phyloP scores from a whole-genome alignment of 768 basidiomycete species.

The Mycena albidolilacea region DNA sequence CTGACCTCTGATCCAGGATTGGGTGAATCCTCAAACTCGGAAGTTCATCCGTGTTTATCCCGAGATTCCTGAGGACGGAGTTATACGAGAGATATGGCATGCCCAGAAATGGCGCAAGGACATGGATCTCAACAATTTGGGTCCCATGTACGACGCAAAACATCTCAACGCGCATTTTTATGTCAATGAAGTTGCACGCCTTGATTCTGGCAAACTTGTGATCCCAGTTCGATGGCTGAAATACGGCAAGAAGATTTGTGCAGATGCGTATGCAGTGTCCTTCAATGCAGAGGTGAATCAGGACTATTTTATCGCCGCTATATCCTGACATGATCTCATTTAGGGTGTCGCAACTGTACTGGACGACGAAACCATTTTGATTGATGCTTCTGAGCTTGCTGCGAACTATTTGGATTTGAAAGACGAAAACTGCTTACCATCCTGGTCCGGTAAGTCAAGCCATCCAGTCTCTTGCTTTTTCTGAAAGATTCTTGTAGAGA shows the following conservation, averaged over 20 bases:
- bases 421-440: neutral
- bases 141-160: conserved; percentile 24
- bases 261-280: neutral
- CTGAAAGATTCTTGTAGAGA: conserved; percentile 18
- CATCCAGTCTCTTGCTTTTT: conserved; percentile 1
- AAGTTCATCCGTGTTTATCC: conserved; percentile 21
- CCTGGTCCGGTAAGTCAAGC: too few species aligned
- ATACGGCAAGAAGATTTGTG: neutral
- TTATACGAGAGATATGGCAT: neutral
- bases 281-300: neutral
- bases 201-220: neutral
- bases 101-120: conserved; percentile 15
- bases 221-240: conserved; percentile 20
- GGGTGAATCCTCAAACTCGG: conserved; percentile 9
- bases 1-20: neutral
- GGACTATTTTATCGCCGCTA: too few species aligned
- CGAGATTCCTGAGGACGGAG: conserved; percentile 10
- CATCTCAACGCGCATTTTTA: conserved; percentile 2
- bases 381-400: neutral
- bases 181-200: conserved; percentile 21
- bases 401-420: conserved; percentile 15
- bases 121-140: conserved; percentile 16
- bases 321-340: neutral
- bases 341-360: neutral
- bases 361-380: neutral